Base-by-base conservation (phyloP, 352 stramenopile species). In the Phytophthora tentaculata region DNA sequence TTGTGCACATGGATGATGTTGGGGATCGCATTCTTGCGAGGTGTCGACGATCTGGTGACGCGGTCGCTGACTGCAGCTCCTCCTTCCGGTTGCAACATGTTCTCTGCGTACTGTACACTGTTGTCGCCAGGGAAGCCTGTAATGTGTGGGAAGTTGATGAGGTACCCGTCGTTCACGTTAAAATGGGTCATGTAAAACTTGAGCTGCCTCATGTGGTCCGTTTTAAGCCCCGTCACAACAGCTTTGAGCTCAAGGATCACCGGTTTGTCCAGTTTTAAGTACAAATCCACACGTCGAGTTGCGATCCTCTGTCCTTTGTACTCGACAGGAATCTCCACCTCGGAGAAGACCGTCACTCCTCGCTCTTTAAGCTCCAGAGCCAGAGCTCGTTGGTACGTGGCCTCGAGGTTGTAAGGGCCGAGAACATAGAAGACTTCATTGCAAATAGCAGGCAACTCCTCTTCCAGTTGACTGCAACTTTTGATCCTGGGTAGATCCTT, bases 141-240 rank as follows among this genome's bases (percentile, higher is more conserved):
- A 3, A 68, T 13, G 32, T 74, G 71, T 0, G 76, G 76, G 32
- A 83, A 83, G 57, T 83, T 83, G 56, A 83, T 79, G 51, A 83
- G 69, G 22, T 73, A 61, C n/a, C 76, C 76, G 9, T 76, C 64
- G 13, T 23, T 39, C 29, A 79, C 69, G 14, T 69, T 50, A 43
- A 79, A 83, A 44, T 76, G 54, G 19, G 51, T 68, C 68, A 83
- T 70, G 69, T 83, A 83, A 49, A 76, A 83, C 32, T 79, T 67
- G 23, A 83, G 75, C 45, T 83, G 75, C 44, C 69, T 73, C 20
- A 74, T 20, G 14, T 83, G 52, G 6, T 71, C 63, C 0, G 58
- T 19, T 28, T 56, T 66, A 35, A 80, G 64, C 0, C 32, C 55
- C 24, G 49, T 66, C 13, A n/a, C 41, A 23, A 83, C 64, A 0